Evolutionary conservation across 306 rosid species (phyloP).

Genomic region (Glycine tomentella): DNA sequence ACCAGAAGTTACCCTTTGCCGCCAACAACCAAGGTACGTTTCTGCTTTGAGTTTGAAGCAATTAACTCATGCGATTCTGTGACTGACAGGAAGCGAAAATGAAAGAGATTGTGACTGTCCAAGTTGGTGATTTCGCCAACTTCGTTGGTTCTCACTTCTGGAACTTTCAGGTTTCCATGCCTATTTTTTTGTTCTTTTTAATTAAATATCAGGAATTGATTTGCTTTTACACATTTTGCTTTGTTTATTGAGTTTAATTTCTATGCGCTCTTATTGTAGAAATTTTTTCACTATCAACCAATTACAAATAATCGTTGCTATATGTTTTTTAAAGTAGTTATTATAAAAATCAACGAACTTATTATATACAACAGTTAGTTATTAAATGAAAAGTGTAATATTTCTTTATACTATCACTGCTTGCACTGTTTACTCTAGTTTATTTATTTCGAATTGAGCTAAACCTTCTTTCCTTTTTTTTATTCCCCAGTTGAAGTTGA

Average conservation of each 20-base stretch:
- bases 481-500: too few species aligned
- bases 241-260: too few species aligned
- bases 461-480: too few species aligned
- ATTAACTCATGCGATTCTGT: background rate
- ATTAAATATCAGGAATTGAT: background rate
- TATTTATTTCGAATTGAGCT: background rate
- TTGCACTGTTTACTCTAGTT: background rate
- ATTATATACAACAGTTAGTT: background rate
- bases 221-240: too few species aligned
- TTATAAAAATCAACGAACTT: background rate
- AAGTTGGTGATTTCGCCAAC: conserved; percentile 87
- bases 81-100: conserved; percentile 48
- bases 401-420: background rate
- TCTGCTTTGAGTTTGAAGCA: conserved; percentile 14
- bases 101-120: conserved; percentile 86
- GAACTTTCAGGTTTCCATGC: conserved; percentile 83
- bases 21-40: conserved; percentile 39
- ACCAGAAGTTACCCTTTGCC: conserved; percentile 24
- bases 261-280: too few species aligned
- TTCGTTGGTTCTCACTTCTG: conserved; percentile 93
- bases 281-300: too few species aligned
- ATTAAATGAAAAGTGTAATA: background rate
- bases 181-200: background rate
- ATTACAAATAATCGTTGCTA: too few species aligned
- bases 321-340: too few species aligned